Base-by-base conservation (phyloP, 1,284 basidiomycete genomes). In the Pseudozyma tsukubaensis region DNA sequence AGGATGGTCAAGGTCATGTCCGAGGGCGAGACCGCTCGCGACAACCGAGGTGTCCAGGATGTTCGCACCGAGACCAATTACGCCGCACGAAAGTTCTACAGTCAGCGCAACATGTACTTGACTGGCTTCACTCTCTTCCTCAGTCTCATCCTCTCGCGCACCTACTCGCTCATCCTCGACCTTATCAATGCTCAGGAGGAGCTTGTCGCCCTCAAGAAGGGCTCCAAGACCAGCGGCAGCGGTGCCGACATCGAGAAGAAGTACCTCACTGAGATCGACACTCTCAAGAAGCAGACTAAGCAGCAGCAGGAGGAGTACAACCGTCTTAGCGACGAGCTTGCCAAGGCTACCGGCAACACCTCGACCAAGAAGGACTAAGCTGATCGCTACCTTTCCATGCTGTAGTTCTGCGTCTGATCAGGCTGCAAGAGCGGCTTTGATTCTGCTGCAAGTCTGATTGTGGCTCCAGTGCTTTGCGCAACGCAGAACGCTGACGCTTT, bases 131-230 rank as follows among this genome's bases (percentile, higher is more conserved):
- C 92, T 59, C 88, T 98, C 48, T 97, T 97, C 90, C 90, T 97
- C 36, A 81, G 80, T 70, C 54, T 84, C 21, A 92, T 97, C 78
- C 90, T 97, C 76, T 92, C 94, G 9, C 91, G 94, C 78, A 94
- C 92, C 5, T 96, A 96, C 87, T 92, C 91, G 86, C 92, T 97
- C 83, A 89, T 93, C 59, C 90, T 94, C 77, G 93, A 97, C 84
- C 91, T 97, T 68, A 92, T 97, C 79, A 90, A 93, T 78, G 89
- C 91, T 2, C 93, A 96, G 85, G 94, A 95, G 80, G 90, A 93
- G 81, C 93, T 93, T 81, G 90, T 90, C 34, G 90, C 92, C 76
- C 86, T 96, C 67, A 93, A 94, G 87, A 89, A 90, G 78, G 44
- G 44, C 21, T 39, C 37, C 37, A 39, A 39, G 64, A 50, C 60